These are phyloP conservation scores for Oropetium thomaeum DNA, from an alignment of 176 grass and related monocot genomes.

Conservation along the genomic window DNA sequence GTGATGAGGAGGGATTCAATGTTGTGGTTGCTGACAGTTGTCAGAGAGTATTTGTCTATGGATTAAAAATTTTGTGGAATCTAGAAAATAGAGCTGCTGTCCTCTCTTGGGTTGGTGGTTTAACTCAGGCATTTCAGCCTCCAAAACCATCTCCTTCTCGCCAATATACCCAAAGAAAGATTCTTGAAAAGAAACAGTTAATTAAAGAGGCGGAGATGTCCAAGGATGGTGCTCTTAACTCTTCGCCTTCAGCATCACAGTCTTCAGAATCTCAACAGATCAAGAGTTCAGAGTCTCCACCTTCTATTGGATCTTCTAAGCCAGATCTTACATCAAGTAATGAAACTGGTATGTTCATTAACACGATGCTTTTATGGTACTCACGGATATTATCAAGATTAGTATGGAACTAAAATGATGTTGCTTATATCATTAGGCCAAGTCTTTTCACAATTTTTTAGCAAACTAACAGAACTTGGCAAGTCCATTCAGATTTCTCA, in stretches of 20 bases:
- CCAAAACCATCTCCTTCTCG: constrained; percentile 86
- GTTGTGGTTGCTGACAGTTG: constrained; percentile 94
- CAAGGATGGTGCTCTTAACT: constrained; percentile 36
- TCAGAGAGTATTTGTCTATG: constrained; percentile 91
- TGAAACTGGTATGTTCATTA: constrained; percentile 49
- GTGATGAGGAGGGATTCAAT: constrained; percentile 95
- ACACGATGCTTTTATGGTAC: constrained; percentile 21
- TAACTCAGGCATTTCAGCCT: constrained; percentile 89
- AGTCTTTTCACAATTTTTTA: constrained; percentile 26
- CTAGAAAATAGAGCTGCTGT: constrained; percentile 83
- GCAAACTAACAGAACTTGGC: neutral
- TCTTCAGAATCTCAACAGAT: constrained; percentile 43
- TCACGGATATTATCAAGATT: neutral
- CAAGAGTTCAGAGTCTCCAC: constrained; percentile 53
- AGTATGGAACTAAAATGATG: constrained; percentile 11
- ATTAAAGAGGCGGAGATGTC: constrained; percentile 56
- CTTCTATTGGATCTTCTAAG: constrained; percentile 48
- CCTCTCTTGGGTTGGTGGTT: constrained; percentile 65
- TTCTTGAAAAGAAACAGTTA: constrained; percentile 62
- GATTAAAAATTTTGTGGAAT: constrained; percentile 92
- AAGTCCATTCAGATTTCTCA: constrained; percentile 22
- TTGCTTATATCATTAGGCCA: constrained; percentile 9
- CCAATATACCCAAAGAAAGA: constrained; percentile 76
- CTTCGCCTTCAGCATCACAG: constrained; percentile 42
- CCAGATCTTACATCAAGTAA: constrained; percentile 45